Evolutionary conservation across 192 early-diverging fungal genomes (phyloP).

Genomic region (Mortierella alpina): DNA sequence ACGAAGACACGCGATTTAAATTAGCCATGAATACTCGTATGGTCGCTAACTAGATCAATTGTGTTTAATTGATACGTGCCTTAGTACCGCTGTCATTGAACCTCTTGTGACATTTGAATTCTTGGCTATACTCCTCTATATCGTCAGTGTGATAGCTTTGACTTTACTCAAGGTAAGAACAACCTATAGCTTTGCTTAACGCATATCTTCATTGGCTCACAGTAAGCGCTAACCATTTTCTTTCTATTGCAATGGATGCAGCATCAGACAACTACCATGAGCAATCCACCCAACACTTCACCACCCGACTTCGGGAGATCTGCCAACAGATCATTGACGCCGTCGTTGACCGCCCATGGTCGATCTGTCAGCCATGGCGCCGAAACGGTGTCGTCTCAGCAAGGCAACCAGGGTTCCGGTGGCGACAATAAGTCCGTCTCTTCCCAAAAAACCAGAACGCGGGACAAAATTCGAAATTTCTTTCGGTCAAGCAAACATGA

Average conservation of each 20-base stretch:
- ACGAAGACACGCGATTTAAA: background rate
- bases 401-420: background rate
- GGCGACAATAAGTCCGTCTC: background rate
- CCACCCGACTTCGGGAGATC: background rate
- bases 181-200: no score
- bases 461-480: background rate
- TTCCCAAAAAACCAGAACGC: background rate
- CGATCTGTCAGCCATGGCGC: background rate
- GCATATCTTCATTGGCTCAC: no score
- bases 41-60: no score
- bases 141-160: no score
- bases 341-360: background rate
- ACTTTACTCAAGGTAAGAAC: no score
- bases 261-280: constrained; percentile 2
- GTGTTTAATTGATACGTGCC: no score
- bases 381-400: background rate
- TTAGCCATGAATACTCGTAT: no score
- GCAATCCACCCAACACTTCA: background rate
- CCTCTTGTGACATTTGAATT: no score
- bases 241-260: background rate
- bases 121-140: no score
- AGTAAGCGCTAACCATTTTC: no score
- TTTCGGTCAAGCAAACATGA: background rate
- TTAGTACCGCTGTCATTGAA: no score
- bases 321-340: background rate